Base-by-base conservation (phyloP, 139 green algal species). In the Raphidocelis subcapitata region DNA sequence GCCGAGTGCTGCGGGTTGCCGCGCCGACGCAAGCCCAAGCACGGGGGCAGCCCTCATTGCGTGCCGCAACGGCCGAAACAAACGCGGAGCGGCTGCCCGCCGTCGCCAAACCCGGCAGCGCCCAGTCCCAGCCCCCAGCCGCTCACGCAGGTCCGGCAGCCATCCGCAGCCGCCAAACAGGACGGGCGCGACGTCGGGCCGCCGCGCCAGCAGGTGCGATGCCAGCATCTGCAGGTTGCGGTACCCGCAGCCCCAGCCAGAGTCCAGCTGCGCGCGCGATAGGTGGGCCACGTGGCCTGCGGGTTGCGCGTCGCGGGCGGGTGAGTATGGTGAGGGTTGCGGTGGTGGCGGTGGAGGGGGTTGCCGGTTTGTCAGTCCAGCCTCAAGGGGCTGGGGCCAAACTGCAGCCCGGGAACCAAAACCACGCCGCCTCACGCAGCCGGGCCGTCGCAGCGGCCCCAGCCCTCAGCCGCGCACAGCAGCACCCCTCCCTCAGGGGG, bases 181-280 rank as follows among this genome's bases (percentile, higher is more conserved):
- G 1, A 62, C 62, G 35, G n/a, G 35, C 16, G 46, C 23, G 23
- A 52, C 36, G 28, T 41, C 12, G 3, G 28, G 24, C 12, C 14
- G 21, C 16, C 54, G 49, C 41, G 54, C 31, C 57, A 82, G 63
- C 74, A 80, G 71, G 46, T 79, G 74, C 0, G 69, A 76, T 26
- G 63, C 36, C 49, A 75, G 64, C 82, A 87, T 92, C 78, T 92
- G 89, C 15, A 92, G 87, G 77, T 96, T 96, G 49, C 90, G 82
- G 72, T 82, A 96, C n/a, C 91, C 91, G 71, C 90, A 95, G 54
- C 87, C 85, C 83, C 87, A 94, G 23, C 87, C 88, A 5, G 65
- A 70, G 76, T 94, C 12, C 1, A 28, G 28, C 36, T 35, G 35
- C 10, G 49, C 61, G 46, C 69, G 54, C 3, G 80, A 74, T 52